Conservation (phyloP, 2,329 filamentous ascomycete genomes). For the Cercospora nicotianae region DNA sequence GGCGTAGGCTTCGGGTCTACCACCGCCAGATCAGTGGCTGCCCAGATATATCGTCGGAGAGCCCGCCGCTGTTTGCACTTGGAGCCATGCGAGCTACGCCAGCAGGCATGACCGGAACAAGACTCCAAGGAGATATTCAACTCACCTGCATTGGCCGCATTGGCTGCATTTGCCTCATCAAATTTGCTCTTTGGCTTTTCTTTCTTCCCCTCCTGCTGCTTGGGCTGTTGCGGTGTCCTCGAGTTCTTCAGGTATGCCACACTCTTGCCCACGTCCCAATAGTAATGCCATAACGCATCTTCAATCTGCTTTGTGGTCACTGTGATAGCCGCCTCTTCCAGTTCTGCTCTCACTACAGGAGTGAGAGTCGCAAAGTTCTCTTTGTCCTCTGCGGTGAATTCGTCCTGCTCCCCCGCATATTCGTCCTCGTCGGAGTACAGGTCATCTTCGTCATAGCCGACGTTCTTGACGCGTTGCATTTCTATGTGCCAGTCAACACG, state of each 20-base stretch:
- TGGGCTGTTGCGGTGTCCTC: constrained; percentile 31
- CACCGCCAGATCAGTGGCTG: constrained; percentile 17
- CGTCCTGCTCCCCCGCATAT: constrained; percentile 45
- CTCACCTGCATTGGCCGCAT: constrained; percentile 50
- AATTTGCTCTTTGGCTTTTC: constrained; percentile 47
- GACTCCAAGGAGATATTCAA: constrained; percentile 25
- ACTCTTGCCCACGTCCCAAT: constrained; percentile 85
- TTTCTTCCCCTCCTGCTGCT: constrained; percentile 39
- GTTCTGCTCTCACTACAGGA: constrained; percentile 38
- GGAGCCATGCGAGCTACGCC: neutral
- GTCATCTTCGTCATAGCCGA: constrained; percentile 54
- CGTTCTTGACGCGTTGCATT: constrained; percentile 49
- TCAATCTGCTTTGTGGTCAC: constrained; percentile 73
- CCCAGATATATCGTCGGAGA: neutral
- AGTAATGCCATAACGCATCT: constrained; percentile 93
- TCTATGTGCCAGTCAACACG: neutral
- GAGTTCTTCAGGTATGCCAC: constrained; percentile 70
- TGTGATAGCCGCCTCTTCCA: constrained; percentile 42
- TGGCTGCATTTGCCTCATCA: constrained; percentile 49
- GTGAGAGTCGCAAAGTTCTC: constrained; percentile 37
- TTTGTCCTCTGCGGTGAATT: constrained; percentile 43
- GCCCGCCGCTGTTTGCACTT: neutral
- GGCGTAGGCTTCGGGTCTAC: constrained; percentile 19
- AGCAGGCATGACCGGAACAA: neutral
- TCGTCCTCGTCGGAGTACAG: constrained; percentile 53